These are phyloP conservation scores for Guadua angustifolia DNA, from an alignment of 176 grass and related monocot species.

Conservation along the genomic window DNA sequence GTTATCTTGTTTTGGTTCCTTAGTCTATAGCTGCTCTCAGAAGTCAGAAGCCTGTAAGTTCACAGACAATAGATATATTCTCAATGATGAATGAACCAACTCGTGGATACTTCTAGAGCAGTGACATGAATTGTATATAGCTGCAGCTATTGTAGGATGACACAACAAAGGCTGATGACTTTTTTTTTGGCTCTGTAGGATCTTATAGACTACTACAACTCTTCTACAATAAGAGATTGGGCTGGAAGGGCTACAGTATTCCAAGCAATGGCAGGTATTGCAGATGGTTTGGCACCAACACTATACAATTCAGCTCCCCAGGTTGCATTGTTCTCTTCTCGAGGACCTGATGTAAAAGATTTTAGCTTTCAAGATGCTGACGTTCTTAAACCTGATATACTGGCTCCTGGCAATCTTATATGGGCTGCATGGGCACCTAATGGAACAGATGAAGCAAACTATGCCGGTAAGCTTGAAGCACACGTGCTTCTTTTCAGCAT, in stretches of 20 bases:
- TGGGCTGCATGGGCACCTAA: constrained; percentile 97
- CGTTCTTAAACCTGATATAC: constrained; percentile 93
- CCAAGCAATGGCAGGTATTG: constrained; percentile 80
- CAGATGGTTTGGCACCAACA: constrained; percentile 84
- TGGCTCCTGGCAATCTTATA: constrained; percentile 94
- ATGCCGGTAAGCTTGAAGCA: constrained; percentile 54
- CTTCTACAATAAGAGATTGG: constrained; percentile 91
- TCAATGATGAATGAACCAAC: background rate
- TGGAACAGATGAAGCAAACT: constrained; percentile 93
- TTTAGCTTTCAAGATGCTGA: constrained; percentile 99
- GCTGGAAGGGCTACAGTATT: constrained; percentile 77
- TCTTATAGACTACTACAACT: constrained; percentile 96
- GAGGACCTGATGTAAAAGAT: constrained; percentile 98
- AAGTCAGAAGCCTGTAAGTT: background rate
- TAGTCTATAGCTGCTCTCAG: background rate
- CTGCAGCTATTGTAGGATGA: constrained; percentile 22
- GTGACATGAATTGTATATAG: background rate
- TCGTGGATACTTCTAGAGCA: background rate
- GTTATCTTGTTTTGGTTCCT: background rate
- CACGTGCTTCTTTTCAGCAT: background rate
- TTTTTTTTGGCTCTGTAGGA: constrained; percentile 60
- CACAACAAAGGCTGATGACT: constrained; percentile 1
- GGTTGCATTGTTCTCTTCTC: constrained; percentile 91
- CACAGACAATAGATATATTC: background rate
- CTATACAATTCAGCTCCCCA: constrained; percentile 95